Base-by-base conservation (phyloP, 805 yeast species). In the Kazachstania martiniae region DNA sequence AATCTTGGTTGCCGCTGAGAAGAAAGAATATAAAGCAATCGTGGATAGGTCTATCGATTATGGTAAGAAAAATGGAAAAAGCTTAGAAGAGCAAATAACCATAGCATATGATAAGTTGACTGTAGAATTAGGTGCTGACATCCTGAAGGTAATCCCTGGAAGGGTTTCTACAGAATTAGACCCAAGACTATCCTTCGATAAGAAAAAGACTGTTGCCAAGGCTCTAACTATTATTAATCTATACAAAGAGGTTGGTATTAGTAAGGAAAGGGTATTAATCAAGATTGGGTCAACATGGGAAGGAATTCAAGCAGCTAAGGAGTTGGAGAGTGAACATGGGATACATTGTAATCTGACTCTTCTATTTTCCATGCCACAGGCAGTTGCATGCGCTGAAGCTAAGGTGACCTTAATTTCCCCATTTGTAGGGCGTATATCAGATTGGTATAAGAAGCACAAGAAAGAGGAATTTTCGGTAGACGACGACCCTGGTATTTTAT, bases 351-450 rank as follows among this genome's bases (percentile, higher is more conserved):
- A 89, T 75, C 71, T 91, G 71, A 89, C 98, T 40, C 68, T 89
- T 49, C 72, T 89, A 53, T 89, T 89, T 78, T 83, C 95, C 25
- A 82, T 84, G 53, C 82, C 73, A 35, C 98, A 89, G 69, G 98
- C 98, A 47, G 95, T 89, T 59, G 96, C 97, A 40, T 80, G 87
- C 68, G 98, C 97, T 47, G 97, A 89, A 71, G 96, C 96, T 49
- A 64, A 77, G 40, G 87, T 84, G 50, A 89, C 97, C 36, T 74
- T 89, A 61, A 87, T 89, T 56, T 89, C 98, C 31, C 98, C 98
- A 49, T 89, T 89, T 59, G 96, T 89, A 44, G 98, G 98, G 53
- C 84, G 98, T 73, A 89, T 89, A 61, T 71, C 89, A 62, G 98
- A 89, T 66, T 89, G 95, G 95, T 85, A 74, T 80, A 89, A 89